Conservation (phyloP, 2,329 filamentous ascomycete genomes). For the Ophiocordyceps camponoti-floridani region DNA sequence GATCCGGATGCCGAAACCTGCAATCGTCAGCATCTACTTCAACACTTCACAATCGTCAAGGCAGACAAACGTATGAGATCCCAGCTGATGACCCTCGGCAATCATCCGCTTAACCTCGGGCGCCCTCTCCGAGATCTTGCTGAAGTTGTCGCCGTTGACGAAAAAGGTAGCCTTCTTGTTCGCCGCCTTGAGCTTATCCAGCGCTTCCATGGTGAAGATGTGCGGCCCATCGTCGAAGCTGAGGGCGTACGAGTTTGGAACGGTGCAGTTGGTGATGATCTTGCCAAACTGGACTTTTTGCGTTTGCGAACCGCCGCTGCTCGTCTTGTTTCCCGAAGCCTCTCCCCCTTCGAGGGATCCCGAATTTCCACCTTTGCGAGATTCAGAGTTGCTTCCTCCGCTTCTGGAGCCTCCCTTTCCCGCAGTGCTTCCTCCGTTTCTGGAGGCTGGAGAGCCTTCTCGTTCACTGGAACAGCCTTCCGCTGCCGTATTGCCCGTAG, state of each 20-base stretch:
- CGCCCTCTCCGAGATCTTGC: slow-evolving; percentile 3
- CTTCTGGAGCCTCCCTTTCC: no score
- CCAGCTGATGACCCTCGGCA: slow-evolving; percentile 34
- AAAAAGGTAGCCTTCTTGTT: slow-evolving; percentile 13
- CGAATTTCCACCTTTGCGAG: no score
- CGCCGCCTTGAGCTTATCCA: slow-evolving; percentile 10
- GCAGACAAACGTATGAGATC: slow-evolving; percentile 21
- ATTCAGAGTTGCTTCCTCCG: no score
- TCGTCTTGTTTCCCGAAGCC: no score
- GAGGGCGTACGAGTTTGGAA: slow-evolving; percentile 12
- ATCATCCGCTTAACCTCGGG: slow-evolving; percentile 19
- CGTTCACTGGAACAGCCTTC: no score
- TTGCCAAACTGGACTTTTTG: slow-evolving; percentile 1
- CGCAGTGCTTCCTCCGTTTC: no score
- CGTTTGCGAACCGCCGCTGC: no score
- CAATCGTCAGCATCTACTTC: slow-evolving; percentile 3
- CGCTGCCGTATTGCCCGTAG: no score
- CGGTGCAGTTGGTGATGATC: slow-evolving; percentile 8
- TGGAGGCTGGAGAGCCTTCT: no score
- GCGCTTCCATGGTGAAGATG: slow-evolving; percentile 14
- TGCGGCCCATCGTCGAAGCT: slow-evolving; percentile 22
- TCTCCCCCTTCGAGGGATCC: no score
- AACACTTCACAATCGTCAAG: background rate
- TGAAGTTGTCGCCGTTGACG: slow-evolving; percentile 7
- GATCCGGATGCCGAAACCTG: slow-evolving; percentile 15